These are phyloP conservation scores for Mucor saturninus DNA, from an alignment of 371 early-diverging fungal genomes.

Conservation along the genomic window DNA sequence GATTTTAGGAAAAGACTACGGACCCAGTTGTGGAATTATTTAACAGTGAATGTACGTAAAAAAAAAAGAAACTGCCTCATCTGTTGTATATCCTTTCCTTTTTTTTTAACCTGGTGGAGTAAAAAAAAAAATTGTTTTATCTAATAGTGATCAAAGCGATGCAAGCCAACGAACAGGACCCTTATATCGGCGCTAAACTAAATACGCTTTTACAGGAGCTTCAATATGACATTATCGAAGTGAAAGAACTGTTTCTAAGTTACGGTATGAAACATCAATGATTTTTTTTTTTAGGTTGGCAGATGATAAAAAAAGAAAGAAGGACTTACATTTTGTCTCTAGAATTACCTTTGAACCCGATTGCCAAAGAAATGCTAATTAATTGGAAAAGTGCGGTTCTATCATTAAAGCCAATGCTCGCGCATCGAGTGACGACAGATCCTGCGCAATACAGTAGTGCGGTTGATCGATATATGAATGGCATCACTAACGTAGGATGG, in stretches of 20 bases:
- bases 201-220: conserved; percentile 24
- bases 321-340: not conserved
- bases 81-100: not conserved
- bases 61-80: not conserved
- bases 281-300: too few species aligned
- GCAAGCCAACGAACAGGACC: conserved; percentile 43
- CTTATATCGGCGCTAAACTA: conserved; percentile 40
- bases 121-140: not conserved
- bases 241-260: conserved; percentile 25
- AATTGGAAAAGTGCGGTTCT: conserved; percentile 47
- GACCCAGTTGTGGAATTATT: conserved; percentile 18
- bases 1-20: conserved; percentile 15
- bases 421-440: conserved; percentile 25
- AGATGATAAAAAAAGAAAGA: too few species aligned
- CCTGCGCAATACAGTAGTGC: conserved; percentile 30
- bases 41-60: conserved; percentile 21
- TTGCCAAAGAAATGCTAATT: conserved; percentile 44
- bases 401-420: conserved; percentile 40
- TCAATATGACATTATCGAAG: conserved; percentile 32
- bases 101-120: not conserved
- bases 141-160: conserved; percentile 32
- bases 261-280: conserved; percentile 27
- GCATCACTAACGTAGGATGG: conserved; percentile 41
- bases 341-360: conserved; percentile 36
- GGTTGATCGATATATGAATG: conserved; percentile 42